Base-by-base conservation (phyloP, 805 yeast genomes). In the Candida sithepensis region DNA sequence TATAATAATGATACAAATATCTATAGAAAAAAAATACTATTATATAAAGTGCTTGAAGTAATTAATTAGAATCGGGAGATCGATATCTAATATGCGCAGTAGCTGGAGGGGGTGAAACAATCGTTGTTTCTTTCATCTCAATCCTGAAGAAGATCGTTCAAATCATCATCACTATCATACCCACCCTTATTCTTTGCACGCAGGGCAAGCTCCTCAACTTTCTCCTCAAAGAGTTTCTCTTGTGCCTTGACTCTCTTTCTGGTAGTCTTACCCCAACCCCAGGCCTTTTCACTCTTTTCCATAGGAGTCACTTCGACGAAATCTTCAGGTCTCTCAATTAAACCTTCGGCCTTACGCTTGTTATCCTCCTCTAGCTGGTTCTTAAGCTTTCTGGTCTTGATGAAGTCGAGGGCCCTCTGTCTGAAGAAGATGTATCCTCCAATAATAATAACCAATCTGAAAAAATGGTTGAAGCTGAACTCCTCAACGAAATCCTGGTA, bases 251-350 rank as follows among this genome's bases (percentile, higher is more conserved):
- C 79, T 49, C 72, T 73, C 53, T 72, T 71, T 70, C 91, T 77
- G 5, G 91, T 85, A 59, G 75, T 75, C 63, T 85, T 86, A 46
- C 94, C 94, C 89, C 90, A 85, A 24, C 94, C 92, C 71, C 85
- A 85, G 4, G 73, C 53, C 34, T 68, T 61, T 32, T 81, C 81
- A 42, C 71, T 64, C 26, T 69, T 73, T 32, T 63, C 58, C 24
- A 41, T 48, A 21, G 55, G 57, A 21, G 53, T 45, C 18, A 44
- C 46, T 21, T 48, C 53, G 4, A 43, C 71, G 39, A 64, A 63
- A 6, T 57, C 63, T 20, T 67, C 68, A n/a, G 68, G 69, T 22
- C 63, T 58, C 9, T 65, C 63, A n/a, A 66, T 45, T 24, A 64
- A 56, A 3, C 57, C 60, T 28, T 61, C 57, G 5, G 69, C 64